A percentile compares a stretch with the other conserved stretches of the same genome.
These are phyloP conservation scores for Colletotrichum cuscutae DNA, from an alignment of 2,329 filamentous ascomycete genomes.

Conservation along the genomic window DNA sequence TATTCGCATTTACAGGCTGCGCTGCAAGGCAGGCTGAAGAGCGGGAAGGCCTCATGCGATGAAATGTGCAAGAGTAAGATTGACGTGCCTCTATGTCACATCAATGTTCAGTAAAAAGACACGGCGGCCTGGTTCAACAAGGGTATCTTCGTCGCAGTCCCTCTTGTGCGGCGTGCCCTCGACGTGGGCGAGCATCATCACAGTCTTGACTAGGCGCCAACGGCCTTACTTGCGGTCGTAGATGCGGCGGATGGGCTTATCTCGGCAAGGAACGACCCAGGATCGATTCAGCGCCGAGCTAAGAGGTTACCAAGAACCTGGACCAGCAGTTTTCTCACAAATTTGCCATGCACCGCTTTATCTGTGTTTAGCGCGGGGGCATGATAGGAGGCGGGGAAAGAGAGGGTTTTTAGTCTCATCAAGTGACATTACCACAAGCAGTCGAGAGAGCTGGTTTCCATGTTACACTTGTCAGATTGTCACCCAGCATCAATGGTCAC, in stretches of 20 bases:
- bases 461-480: neutral
- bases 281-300: neutral
- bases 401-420: neutral
- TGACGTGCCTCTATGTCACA: neutral
- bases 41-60: neutral
- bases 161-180: neutral
- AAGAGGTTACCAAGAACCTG: neutral
- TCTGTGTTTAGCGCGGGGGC: neutral
- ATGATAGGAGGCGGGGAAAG: neutral
- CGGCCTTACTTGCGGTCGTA: neutral
- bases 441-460: neutral
- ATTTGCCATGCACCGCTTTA: neutral
- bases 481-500: neutral
- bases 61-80: neutral
- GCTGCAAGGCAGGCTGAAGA: neutral
- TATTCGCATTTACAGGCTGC: neutral
- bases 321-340: neutral
- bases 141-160: neutral
- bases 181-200: neutral
- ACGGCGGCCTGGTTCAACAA: neutral
- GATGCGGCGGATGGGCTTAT: neutral
- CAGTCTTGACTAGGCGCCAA: neutral
- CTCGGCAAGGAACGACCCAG: neutral
- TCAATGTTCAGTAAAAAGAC: neutral
- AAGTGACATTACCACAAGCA: neutral